Evolutionary conservation across 305 asterid genomes (phyloP).

Genomic region (Solanum hybrid): DNA sequence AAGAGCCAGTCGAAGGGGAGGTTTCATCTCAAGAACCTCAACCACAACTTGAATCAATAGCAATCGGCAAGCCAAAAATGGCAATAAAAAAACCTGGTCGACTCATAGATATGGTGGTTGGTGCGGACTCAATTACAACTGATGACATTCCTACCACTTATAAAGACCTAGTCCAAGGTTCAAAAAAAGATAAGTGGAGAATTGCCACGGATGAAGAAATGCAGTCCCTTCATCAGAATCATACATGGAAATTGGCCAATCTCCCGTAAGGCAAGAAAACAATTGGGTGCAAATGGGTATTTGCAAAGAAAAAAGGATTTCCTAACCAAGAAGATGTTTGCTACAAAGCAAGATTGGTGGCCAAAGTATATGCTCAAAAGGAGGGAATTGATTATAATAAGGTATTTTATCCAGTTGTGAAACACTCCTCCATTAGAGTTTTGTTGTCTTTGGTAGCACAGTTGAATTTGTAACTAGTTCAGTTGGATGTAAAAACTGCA

Average conservation of each 20-base stretch:
- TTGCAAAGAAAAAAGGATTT: neutral
- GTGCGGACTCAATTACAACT: neutral
- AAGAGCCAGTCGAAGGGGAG: neutral
- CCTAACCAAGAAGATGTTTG: too few species aligned
- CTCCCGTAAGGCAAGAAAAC: neutral
- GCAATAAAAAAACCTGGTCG: neutral
- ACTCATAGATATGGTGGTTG: neutral
- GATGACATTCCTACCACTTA: neutral
- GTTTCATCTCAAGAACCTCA: neutral
- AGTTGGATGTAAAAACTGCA: too few species aligned
- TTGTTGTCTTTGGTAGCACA: too few species aligned
- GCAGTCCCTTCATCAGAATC: neutral
- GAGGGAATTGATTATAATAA: too few species aligned
- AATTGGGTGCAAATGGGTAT: neutral
- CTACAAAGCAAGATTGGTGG: neutral
- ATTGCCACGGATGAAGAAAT: neutral
- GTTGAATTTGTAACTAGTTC: too few species aligned
- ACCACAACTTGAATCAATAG: neutral
- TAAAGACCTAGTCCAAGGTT: neutral
- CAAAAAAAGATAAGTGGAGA: neutral
- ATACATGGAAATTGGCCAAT: neutral
- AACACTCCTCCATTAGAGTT: too few species aligned
- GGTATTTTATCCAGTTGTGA: too few species aligned
- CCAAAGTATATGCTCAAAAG: too few species aligned
- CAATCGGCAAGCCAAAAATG: too few species aligned